phyloP scores from a whole-genome alignment of 495 filamentous ascomycete genomes.

The Penicillium samsonianum region DNA sequence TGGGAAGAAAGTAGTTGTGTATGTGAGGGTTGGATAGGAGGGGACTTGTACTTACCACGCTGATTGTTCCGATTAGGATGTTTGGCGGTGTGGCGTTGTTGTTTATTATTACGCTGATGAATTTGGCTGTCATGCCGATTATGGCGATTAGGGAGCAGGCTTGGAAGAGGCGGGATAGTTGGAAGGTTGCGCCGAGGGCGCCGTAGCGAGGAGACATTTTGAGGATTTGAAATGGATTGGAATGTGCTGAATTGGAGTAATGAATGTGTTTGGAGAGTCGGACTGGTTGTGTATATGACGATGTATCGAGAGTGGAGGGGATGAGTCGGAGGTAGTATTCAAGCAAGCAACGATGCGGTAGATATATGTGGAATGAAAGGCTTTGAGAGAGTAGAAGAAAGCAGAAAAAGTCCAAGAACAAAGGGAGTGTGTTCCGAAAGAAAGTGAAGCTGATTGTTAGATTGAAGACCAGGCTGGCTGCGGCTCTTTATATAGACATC shows the following conservation, averaged over 20 bases:
- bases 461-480: constrained; percentile 3
- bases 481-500: constrained; percentile 16
- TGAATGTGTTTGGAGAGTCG: background rate
- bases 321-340: background rate
- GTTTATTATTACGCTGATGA: constrained; percentile 75
- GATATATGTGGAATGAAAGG: constrained; percentile 1
- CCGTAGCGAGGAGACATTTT: constrained; percentile 53
- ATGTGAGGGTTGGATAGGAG: no score
- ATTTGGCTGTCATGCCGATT: constrained; percentile 80
- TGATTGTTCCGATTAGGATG: constrained; percentile 75
- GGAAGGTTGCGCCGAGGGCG: constrained; percentile 77
- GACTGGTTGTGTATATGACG: background rate
- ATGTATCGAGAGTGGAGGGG: background rate
- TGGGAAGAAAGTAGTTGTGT: no score
- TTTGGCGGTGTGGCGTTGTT: constrained; percentile 62
- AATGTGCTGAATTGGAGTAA: background rate
- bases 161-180: constrained; percentile 69
- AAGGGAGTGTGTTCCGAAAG: constrained; percentile 15
- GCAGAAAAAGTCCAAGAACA: background rate
- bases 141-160: constrained; percentile 70
- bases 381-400: constrained; percentile 2
- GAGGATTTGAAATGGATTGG: background rate
- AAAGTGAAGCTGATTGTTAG: constrained; percentile 17
- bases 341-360: background rate
- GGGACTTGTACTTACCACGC: constrained; percentile 70